Base-by-base conservation (phyloP, 2,329 filamentous ascomycete genomes). In the Alternaria ethzedia region DNA sequence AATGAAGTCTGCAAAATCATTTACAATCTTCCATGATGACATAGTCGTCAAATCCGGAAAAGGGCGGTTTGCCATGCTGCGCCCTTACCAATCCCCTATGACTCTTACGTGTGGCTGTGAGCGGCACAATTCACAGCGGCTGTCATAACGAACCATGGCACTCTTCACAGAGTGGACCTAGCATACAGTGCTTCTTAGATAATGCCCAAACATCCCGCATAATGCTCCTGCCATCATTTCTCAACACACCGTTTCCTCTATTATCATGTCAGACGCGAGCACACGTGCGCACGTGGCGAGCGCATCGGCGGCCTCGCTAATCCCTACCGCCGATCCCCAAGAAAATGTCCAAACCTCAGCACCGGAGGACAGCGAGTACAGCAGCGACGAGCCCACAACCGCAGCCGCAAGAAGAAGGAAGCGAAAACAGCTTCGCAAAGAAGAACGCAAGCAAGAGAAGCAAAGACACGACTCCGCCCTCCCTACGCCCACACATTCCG, bases 41-140 rank as follows among this genome's bases (percentile, higher is more conserved):
- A 46, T 36, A 21, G 32, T 6, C 28, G 21, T 20, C 13, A 23
- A n/a, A 36, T 41, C 13, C 30, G 15, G 36, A 47, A 52, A 75
- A 74, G 71, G 71, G 73, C 74, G 69, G 54, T 56, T 59, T 58
- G 47, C 20, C 28, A n/a, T 25, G 56, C 69, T 64, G 61, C 71
- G 74, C 74, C 75, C 73, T 79, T 74, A 73, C 67, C 71, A 76
- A 76, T 74, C 59, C 61, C 51, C 54, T 68, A 77, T 79, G 76
- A 79, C 75, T 79, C 75, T 71, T 74, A 54, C 9, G 26, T 73
- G 74, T 77, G 74, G 76, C 75, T 77, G 72, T 78, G 75, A 72
- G 71, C 70, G 56, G 23, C 21, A 49, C 66, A 50, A 43, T 70
- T 65, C 59, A 67, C 64, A 59, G 43, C 41, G 54, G 32, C 49